Conservation (phyloP, 495 filamentous ascomycete genomes). For the Monascus purpureus region DNA sequence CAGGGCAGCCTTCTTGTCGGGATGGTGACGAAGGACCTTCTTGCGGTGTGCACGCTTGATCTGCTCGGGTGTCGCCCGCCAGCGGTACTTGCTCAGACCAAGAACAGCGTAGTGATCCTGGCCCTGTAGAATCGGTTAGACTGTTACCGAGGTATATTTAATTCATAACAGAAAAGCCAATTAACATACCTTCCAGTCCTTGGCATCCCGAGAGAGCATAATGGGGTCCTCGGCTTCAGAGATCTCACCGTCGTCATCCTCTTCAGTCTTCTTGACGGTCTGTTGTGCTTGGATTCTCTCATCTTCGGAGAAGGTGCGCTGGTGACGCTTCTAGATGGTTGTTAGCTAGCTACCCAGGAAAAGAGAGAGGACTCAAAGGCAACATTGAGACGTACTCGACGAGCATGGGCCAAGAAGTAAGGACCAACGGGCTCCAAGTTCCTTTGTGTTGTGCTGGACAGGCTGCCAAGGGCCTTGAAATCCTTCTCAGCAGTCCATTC, state of each 20-base stretch:
- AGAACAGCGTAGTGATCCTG: slow-evolving; percentile 99
- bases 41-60: slow-evolving; percentile 98
- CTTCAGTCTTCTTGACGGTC: slow-evolving; percentile 89
- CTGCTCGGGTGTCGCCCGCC: slow-evolving; percentile 84
- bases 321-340: slow-evolving; percentile 58
- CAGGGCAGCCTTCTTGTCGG: slow-evolving; percentile 92
- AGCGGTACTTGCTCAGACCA: slow-evolving; percentile 83
- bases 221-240: slow-evolving; percentile 84
- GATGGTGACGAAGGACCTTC: slow-evolving; percentile 97
- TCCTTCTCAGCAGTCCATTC: slow-evolving; percentile 84
- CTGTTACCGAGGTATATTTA: too few relatives aligned
- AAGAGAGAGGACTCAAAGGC: background rate
- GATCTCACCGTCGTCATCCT: slow-evolving; percentile 77
- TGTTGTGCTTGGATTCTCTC: slow-evolving; percentile 91
- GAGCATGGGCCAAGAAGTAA: slow-evolving; percentile 94
- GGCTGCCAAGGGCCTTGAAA: slow-evolving; percentile 63
- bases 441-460: slow-evolving; percentile 59
- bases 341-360: slow-evolving; percentile 7
- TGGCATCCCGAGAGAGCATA: slow-evolving; percentile 83
- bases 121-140: slow-evolving; percentile 34
- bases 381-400: slow-evolving; percentile 46
- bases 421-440: slow-evolving; percentile 91
- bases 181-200: slow-evolving; percentile 89
- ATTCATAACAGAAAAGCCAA: background rate
- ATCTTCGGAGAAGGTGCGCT: slow-evolving; percentile 96